Evolutionary conservation across 805 yeast genomes (phyloP), one percentile per base, ranked within the genome.

Genomic region (Ogataea nakhonphanomensis): DNA sequence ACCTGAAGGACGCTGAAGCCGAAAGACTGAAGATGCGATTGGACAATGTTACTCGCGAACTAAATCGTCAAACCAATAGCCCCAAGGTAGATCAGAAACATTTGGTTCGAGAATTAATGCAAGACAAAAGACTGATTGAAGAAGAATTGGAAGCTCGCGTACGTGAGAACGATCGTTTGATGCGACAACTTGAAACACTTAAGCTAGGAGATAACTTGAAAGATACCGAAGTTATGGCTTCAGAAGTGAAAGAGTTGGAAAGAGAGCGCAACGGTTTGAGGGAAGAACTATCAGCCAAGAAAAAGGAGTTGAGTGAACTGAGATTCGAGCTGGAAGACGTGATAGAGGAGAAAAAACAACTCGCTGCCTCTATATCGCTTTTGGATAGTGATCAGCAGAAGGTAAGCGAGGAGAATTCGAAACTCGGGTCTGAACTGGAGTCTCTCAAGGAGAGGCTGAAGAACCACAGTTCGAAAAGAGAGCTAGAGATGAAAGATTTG

Each of bases 1-100:
- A 51, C 5, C 62, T 55, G 12, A 72, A 67, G 45, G 76, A 72
- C 30, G 50, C 57, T 12, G 65, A 65, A 13, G 49, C 67, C 12
- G 58, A 59, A 8, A 54, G 63, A 6, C 51, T 70, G 38, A 63
- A 61, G 37, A 39, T 35, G n/a, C 38, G 41, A 25, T 22, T 40
- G n/a, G 41, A 43, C 8, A 27, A 32, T 12, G 26, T 49, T 12
- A 20, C 41, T 11, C 24, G 49, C 6, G 65, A 66, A 17, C 38
- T 72, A 24, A 51, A 65, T 20, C 64, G 64, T 1, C 41, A 64
- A 35, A 57, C 62, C 34, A 44, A 62, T 28, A 34, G 50, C 3
- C 53, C 51, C 11, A 55, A 61, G 24, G 35, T 49, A 12, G 53
- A 46, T 8, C 33, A 42, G 4, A 57, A 62, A 27, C 52, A 53